Evolutionary conservation across 2,329 filamentous ascomycete species (phyloP).

Genomic region (Xylaria sp.): DNA sequence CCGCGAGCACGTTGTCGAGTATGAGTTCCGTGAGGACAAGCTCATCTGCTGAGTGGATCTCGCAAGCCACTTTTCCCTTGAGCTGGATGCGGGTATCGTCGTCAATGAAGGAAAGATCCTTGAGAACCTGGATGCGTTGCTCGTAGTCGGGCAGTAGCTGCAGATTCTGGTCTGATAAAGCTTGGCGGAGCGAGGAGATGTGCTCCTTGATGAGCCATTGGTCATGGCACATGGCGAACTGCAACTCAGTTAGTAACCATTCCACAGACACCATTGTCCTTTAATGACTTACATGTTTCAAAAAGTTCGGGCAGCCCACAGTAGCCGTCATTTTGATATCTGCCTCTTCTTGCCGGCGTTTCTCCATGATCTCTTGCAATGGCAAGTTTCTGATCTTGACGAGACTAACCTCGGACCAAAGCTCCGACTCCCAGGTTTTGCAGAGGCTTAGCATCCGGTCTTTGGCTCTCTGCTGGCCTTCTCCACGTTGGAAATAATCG

Average conservation of each 20-base stretch:
- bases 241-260: conserved; percentile 45
- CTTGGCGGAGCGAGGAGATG: conserved; percentile 81
- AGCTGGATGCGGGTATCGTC: conserved; percentile 84
- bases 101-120: conserved; percentile 91
- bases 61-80: conserved; percentile 97
- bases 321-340: conserved; percentile 68
- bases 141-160: conserved; percentile 96
- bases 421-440: conserved; percentile 70
- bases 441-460: conserved; percentile 71
- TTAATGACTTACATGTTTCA: conserved; percentile 76
- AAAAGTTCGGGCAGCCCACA: conserved; percentile 72
- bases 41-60: conserved; percentile 96
- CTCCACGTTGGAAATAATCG: conserved; percentile 59
- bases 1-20: conserved; percentile 92
- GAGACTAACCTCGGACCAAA: conserved; percentile 86
- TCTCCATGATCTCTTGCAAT: conserved; percentile 77
- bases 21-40: conserved; percentile 94
- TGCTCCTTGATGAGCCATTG: conserved; percentile 96
- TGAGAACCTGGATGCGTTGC: conserved; percentile 88
- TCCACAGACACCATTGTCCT: conserved; percentile 1
- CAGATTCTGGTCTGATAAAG: conserved; percentile 95
- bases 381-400: conserved; percentile 79
- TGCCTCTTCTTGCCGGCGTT: conserved; percentile 65
- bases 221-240: conserved; percentile 96
- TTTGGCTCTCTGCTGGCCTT: conserved; percentile 58